Base-by-base conservation (phyloP, 2,329 filamentous ascomycete genomes). In the Exophiala sp. region DNA sequence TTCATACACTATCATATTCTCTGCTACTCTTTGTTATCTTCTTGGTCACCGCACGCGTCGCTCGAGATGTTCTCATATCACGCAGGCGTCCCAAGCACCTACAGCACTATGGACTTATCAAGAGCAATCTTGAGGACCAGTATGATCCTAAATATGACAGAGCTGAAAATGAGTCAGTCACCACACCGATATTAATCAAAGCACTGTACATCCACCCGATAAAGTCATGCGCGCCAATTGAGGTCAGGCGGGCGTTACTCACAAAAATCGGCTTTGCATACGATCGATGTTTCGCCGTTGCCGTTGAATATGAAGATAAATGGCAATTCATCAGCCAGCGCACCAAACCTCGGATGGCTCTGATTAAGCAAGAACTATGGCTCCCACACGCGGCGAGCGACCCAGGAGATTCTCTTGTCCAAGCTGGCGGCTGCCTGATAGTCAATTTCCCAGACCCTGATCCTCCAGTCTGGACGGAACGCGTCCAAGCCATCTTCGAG, bases 321-420 rank as follows among this genome's bases (percentile, higher is more conserved):
- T 65, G 63, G 63, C 57, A 59, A n/a, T 63, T 64, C 8, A 62
- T 65, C 53, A 63, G 62, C 40, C 63, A 65, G 47, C 62, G 63
- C 16, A 64, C 63, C 2, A 64, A 63, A 33, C 63, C 63, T 4
- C 24, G 32, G 9, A 65, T 65, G 63, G 55, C 62, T 1, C 56
- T 40, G 24, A 61, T 65, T 21, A 49, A 50, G 39, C 57, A 55
- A 5, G 59, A 64, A 29, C 7, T 64, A 42, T 64, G 61, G 61
- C 45, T 62, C 18, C 59, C 61, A 3, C 41, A 52, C n/a, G n/a
- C 50, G 14, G 21, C 41, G 2, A 59, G 52, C 39, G 20, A 60
- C 24, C 29, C 24, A 12, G 12, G 21, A 32, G 56, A 62, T 35
- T 24, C 46, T 5, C 46, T 57, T 8, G 60, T 54, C 35, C 54